phyloP scores from a whole-genome alignment of 306 rosid genomes.

The Acacia crassicarpa region DNA sequence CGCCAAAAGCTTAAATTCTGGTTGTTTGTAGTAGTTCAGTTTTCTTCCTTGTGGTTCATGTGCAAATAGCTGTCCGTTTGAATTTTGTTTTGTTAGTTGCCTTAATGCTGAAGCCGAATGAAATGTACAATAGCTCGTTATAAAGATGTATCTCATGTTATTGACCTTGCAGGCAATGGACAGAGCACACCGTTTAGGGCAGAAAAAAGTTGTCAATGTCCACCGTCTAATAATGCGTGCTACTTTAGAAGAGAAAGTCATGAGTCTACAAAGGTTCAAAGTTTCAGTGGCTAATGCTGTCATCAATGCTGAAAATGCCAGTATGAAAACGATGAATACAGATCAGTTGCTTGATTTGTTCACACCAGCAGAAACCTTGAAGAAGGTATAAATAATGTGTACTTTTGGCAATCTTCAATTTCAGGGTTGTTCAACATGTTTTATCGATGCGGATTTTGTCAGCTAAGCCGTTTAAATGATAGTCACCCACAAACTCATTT shows the following conservation, averaged over 20 bases:
- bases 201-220: constrained; percentile 88
- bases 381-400: constrained; percentile 54
- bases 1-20: not conserved
- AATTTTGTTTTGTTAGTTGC: not conserved
- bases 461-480: not conserved
- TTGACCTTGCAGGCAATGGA: constrained; percentile 86
- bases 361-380: constrained; percentile 73
- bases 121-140: constrained; percentile 1
- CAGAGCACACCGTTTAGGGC: constrained; percentile 97
- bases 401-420: not conserved
- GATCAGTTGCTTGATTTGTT: constrained; percentile 96
- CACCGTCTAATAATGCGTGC: constrained; percentile 99
- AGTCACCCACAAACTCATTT: not conserved
- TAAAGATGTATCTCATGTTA: constrained; percentile 9
- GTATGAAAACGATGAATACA: constrained; percentile 98
- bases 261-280: constrained; percentile 91
- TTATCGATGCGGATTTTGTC: not conserved
- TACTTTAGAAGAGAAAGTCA: constrained; percentile 95
- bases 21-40: constrained; percentile 12
- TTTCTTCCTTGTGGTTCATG: not conserved
- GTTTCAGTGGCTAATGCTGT: constrained; percentile 92
- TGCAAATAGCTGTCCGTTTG: not conserved
- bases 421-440: not conserved
- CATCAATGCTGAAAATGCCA: constrained; percentile 91
- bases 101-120: not conserved